Conservation (phyloP, 2,329 filamentous ascomycete genomes). For the Samsoniella hepiali region DNA sequence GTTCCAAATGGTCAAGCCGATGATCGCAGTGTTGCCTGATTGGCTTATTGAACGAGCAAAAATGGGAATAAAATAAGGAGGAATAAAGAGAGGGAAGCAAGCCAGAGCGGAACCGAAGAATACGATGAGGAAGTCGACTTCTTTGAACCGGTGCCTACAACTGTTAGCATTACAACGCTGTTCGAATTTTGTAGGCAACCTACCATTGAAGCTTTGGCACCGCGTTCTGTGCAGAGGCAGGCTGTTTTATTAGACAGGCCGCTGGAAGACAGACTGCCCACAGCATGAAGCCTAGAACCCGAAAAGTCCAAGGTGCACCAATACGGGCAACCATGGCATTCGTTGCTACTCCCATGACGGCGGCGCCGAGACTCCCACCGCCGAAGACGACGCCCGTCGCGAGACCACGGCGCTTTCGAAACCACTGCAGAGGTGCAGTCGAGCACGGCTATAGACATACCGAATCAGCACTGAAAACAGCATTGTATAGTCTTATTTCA, state of each 20-base stretch:
- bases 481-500: accelerated
- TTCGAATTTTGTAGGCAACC: background rate
- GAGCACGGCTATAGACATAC: slow-evolving; percentile 23
- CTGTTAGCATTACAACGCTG: background rate
- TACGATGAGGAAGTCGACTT: slow-evolving; percentile 26
- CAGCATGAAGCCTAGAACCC: slow-evolving; percentile 27
- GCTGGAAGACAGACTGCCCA: slow-evolving; percentile 30
- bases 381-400: slow-evolving; percentile 30
- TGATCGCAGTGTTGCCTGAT: slow-evolving; percentile 23
- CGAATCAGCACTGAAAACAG: background rate
- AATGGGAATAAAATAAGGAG: slow-evolving; percentile 30
- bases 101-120: slow-evolving; percentile 24
- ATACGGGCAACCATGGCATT: slow-evolving; percentile 24
- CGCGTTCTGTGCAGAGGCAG: slow-evolving; percentile 11
- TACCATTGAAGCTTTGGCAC: slow-evolving; percentile 27
- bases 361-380: slow-evolving; percentile 27
- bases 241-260: slow-evolving; percentile 25
- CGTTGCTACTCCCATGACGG: slow-evolving; percentile 27
- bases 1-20: slow-evolving; percentile 28
- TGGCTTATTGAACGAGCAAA: slow-evolving; percentile 26
- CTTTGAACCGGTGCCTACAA: slow-evolving; percentile 26
- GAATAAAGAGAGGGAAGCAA: slow-evolving; percentile 29
- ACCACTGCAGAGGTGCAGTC: slow-evolving; percentile 27
- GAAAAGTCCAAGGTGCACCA: slow-evolving; percentile 29
- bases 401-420: slow-evolving; percentile 27